phyloP scores from a whole-genome alignment of 2,329 filamentous ascomycete species.

The Trichoderma harzianum region DNA sequence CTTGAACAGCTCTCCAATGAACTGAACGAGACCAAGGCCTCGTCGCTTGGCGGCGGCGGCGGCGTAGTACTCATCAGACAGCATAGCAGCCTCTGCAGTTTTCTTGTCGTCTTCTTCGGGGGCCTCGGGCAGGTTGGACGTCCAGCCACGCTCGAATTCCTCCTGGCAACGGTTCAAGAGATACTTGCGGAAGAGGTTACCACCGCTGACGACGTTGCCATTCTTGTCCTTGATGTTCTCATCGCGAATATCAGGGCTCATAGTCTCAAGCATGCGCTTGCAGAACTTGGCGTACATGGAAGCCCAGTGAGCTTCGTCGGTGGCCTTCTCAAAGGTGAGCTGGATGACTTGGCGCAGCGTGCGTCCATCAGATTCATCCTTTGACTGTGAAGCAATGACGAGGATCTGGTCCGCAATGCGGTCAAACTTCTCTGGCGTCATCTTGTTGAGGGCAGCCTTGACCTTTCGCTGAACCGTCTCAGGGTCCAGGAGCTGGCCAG shows the following conservation, averaged over 20 bases:
- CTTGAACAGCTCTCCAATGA: conserved; percentile 99
- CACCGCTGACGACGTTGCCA: conserved; percentile 83
- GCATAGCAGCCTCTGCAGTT: conserved; percentile 69
- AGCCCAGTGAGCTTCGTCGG: conserved; percentile 97
- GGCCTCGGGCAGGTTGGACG: conserved; percentile 74
- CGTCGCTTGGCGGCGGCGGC: conserved; percentile 93
- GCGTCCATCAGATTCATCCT: conserved; percentile 89
- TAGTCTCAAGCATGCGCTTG: conserved; percentile 91
- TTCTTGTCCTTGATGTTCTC: conserved; percentile 91
- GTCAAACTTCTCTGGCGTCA: conserved; percentile 99
- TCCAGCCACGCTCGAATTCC: conserved; percentile 98
- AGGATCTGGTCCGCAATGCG: conserved; percentile 93
- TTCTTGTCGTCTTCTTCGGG: conserved; percentile 57
- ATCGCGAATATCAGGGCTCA: conserved; percentile 92
- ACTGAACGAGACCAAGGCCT: conserved; percentile 96
- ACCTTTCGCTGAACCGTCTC: conserved; percentile 98
- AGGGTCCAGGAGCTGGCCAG: conserved; percentile 67
- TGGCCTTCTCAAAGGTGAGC: conserved; percentile 98
- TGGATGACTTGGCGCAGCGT: conserved; percentile 97
- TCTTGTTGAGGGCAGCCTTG: conserved; percentile 98
- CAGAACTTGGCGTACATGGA: conserved; percentile 99
- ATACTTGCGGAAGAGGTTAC: conserved; percentile 96
- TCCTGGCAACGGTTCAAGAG: conserved; percentile 97
- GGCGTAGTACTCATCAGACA: conserved; percentile 95
- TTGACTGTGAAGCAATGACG: conserved; percentile 87